These are phyloP conservation scores for Diaporthe citriasiana DNA, from an alignment of 2,329 filamentous ascomycete species.

Conservation along the genomic window DNA sequence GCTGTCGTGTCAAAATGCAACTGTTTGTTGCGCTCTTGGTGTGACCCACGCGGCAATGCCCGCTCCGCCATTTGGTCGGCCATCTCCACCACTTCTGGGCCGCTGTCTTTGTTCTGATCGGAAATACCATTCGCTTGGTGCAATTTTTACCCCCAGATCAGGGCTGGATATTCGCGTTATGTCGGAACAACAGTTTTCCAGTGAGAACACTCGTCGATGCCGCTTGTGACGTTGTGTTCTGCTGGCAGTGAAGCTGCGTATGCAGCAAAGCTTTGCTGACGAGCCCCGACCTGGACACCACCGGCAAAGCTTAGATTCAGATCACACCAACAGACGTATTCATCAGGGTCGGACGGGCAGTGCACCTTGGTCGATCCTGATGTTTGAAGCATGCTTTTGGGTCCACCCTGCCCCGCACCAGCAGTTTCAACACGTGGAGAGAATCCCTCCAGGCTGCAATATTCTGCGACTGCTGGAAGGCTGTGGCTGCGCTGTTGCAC, in stretches of 20 bases:
- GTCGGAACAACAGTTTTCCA: background rate
- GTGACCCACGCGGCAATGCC: background rate
- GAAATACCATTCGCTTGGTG: background rate
- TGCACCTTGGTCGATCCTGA: constrained; percentile 3
- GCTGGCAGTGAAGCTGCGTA: constrained; percentile 1
- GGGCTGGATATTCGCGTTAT: background rate
- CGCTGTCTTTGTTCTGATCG: background rate
- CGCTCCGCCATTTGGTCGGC: background rate
- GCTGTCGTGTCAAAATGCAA: background rate
- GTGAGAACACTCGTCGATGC: background rate
- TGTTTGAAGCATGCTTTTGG: constrained; percentile 21
- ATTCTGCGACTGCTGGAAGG: constrained; percentile 7
- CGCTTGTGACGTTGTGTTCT: background rate
- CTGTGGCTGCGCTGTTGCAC: constrained; percentile 8
- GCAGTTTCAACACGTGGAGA: constrained; percentile 35
- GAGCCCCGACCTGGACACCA: background rate
- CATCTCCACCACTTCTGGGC: background rate
- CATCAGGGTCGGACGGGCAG: background rate
- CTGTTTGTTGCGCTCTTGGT: constrained; percentile 21
- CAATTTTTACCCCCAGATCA: background rate
- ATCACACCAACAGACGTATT: constrained; percentile 1
- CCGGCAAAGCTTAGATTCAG: background rate
- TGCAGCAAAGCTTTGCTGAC: background rate
- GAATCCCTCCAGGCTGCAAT: constrained; percentile 26
- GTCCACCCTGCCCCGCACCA: constrained; percentile 13